Evolutionary conservation across 2,329 filamentous ascomycete species (phyloP).

Genomic region (Aspergillus fijiensis): DNA sequence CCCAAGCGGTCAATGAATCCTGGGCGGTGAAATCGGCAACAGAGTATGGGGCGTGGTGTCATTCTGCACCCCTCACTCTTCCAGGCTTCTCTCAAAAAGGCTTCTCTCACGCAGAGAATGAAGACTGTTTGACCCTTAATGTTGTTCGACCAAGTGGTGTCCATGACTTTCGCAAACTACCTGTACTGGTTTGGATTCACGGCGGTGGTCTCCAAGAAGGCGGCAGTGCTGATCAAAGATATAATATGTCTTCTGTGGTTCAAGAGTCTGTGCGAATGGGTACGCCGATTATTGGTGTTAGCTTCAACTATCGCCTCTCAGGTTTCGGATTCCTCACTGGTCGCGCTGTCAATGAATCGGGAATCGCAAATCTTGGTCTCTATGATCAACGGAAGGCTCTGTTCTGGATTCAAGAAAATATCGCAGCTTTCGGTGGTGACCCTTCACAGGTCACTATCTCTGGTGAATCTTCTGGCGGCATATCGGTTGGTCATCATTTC

Average conservation of each 20-base stretch:
- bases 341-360: conserved; percentile 23
- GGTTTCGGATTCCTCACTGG: conserved; percentile 53
- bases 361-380: conserved; percentile 32
- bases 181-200: conserved; percentile 25
- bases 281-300: conserved; percentile 52
- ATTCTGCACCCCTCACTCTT: not conserved
- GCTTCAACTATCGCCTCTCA: conserved; percentile 52
- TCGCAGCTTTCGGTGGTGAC: conserved; percentile 18
- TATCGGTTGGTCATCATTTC: conserved; percentile 19
- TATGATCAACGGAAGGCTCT: conserved; percentile 33
- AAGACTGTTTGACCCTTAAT: conserved; percentile 27
- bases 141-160: conserved; percentile 18
- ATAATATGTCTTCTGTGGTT: conserved; percentile 61
- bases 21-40: conserved; percentile 10
- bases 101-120: not conserved
- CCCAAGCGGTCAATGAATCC: conserved; percentile 12
- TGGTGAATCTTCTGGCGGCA: conserved; percentile 20
- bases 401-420: conserved; percentile 19
- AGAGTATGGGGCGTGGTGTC: conserved; percentile 6
- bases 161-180: conserved; percentile 6
- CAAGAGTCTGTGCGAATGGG: conserved; percentile 49
- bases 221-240: conserved; percentile 37
- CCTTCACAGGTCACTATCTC: conserved; percentile 15
- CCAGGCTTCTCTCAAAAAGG: conserved; percentile 7
- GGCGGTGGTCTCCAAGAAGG: conserved; percentile 47